Evolutionary conservation across 306 rosid genomes (phyloP), one percentile per base, ranked within the genome.

Genomic region (Phaseolus lunatus): DNA sequence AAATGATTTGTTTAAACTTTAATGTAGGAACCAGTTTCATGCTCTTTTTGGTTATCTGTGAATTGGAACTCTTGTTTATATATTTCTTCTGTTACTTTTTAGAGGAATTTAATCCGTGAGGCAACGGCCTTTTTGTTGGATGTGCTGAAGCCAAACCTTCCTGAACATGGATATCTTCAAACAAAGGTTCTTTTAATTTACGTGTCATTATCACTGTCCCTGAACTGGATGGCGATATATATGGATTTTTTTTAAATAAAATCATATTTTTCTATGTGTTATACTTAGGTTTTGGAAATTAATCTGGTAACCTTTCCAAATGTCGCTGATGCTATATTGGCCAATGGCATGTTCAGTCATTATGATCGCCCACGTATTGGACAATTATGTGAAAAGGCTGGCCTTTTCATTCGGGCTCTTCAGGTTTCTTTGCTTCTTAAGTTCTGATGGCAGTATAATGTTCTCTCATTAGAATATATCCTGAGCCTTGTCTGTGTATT

Each of bases 71-170:
- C 56, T 54, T 53, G 37, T 73, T 68, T 70, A 76, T 73, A 57
- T 70, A 16, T 71, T 61, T 76, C 49, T 79, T 62, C 12, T 75
- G 15, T 73, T 73, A 24, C 70, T 49, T 54, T 44, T 29, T 72
- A 94, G 98, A 94, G 98, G 87, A 94, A 91, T 81, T 83, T 94
- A 90, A 94, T 91, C 62, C 98, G 98, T 6, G 97, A 94, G 92
- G 97, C 97, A 37, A 94, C 98, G 0, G 98, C 98, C 45, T 94
- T 94, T 80, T 72, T 94, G 57, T 83, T 94, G 83, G 98, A 94
- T 73, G 98, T 94, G 76, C 89, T 94, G 89, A 94, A 94, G 91
- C 93, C 97, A 70, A 89, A 94, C 83, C 85, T 88, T 37, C 97
- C 98, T 11, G 98, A 94, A 64, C 98, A 94, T 83, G 91, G 87